Evolutionary conservation across 225 moss, liverwort and hornwort genomes (phyloP).

Genomic region (Takakia lepidozioides): DNA sequence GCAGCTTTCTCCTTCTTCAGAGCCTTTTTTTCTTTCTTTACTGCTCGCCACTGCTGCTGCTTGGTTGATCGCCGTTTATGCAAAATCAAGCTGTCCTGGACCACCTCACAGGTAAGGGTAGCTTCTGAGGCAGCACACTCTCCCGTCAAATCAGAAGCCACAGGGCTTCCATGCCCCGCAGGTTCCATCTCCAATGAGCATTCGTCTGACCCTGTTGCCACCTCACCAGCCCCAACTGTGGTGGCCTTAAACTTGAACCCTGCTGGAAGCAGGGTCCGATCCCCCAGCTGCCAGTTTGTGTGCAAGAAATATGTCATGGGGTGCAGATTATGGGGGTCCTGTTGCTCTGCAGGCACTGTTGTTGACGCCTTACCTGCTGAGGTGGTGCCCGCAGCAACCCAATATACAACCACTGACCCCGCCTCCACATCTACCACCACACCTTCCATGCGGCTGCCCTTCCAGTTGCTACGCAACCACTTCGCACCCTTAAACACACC

Average conservation of each 20-base stretch:
- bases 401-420: conserved; percentile 66
- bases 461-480: conserved; percentile 87
- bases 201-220: not conserved
- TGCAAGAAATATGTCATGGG: conserved; percentile 72
- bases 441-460: conserved; percentile 67
- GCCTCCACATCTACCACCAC: conserved; percentile 77
- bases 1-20: conserved; percentile 67
- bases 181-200: too few species aligned
- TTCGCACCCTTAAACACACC: conserved; percentile 66
- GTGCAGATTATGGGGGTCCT: conserved; percentile 68
- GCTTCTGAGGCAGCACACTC: not conserved
- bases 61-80: conserved; percentile 38
- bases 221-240: not conserved
- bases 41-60: conserved; percentile 31
- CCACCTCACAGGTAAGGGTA: too few species aligned
- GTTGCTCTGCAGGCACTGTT: conserved; percentile 72
- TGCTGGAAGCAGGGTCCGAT: conserved; percentile 69
- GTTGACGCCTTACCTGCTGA: too few species aligned
- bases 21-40: conserved; percentile 71
- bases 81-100: too few species aligned
- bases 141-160: conserved; percentile 7
- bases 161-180: conserved; percentile 17
- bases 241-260: conserved; percentile 21
- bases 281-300: conserved; percentile 96
- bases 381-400: conserved; percentile 71